A percentile compares a stretch with the other conserved stretches of the same genome.
Evolutionary conservation across 331 rosid genomes (phyloP).

Genomic region (Rosa hybrid): DNA sequence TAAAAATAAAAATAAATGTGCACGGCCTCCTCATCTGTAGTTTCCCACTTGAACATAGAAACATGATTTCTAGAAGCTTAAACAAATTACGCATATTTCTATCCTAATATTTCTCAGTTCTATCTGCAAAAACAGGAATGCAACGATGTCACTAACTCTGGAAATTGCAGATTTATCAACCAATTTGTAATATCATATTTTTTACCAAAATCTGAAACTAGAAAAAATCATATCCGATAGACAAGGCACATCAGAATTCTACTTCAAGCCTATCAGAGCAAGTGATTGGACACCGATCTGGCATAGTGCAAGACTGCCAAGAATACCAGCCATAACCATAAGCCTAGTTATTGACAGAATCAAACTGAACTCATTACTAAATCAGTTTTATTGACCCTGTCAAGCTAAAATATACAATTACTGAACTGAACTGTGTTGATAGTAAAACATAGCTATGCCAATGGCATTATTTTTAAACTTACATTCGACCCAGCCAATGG

Average conservation of each 20-base stretch:
- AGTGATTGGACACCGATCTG: background rate
- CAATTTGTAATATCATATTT: background rate
- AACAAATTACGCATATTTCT: background rate
- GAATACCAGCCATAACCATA: background rate
- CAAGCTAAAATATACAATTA: background rate
- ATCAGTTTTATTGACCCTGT: background rate
- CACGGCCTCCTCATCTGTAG: background rate
- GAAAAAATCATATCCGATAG: background rate
- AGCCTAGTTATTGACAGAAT: background rate
- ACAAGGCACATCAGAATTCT: background rate
- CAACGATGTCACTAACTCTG: background rate
- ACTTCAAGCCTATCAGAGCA: slow-evolving; percentile 1
- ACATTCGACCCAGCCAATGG: slow-evolving; percentile 80
- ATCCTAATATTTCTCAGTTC: background rate
- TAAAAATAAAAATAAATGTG: no score
- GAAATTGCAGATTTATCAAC: background rate
- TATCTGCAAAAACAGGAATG: background rate
- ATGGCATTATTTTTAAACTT: slow-evolving; percentile 31
- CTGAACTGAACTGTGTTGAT: background rate
- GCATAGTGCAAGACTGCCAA: background rate
- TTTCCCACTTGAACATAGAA: background rate
- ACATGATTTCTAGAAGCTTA: background rate
- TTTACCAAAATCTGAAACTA: background rate
- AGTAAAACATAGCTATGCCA: background rate
- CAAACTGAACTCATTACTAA: background rate